These are phyloP conservation scores for Thelephora ganbajun DNA, from an alignment of 768 basidiomycete genomes.

Conservation along the genomic window DNA sequence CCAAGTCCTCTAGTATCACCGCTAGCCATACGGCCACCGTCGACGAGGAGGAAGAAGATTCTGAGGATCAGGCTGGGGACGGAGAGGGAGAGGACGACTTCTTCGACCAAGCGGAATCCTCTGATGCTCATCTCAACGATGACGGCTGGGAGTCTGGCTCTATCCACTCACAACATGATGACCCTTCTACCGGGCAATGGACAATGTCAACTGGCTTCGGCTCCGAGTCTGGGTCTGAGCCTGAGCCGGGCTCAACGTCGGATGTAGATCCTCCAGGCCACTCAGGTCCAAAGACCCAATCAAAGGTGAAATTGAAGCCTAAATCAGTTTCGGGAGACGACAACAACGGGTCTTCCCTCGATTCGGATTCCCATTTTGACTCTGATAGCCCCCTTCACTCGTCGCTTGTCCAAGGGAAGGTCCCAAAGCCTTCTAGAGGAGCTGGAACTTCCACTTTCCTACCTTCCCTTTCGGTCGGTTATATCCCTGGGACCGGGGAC, in stretches of 20 bases:
- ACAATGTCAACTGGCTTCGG: not conserved
- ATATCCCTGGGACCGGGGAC: constrained; percentile 63
- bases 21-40: constrained; percentile 42
- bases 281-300: constrained; percentile 1
- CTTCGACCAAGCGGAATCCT: constrained; percentile 2
- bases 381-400: not conserved
- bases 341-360: not conserved
- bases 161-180: constrained; percentile 8
- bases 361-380: constrained; percentile 11
- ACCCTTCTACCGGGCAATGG: too few species aligned
- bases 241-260: constrained; percentile 8
- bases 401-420: too few species aligned
- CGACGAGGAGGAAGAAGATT: constrained; percentile 11
- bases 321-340: not conserved
- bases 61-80: constrained; percentile 4
- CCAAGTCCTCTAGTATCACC: constrained; percentile 19
- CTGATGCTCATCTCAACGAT: constrained; percentile 9
- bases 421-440: constrained; percentile 1
- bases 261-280: constrained; percentile 13
- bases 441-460: constrained; percentile 47
- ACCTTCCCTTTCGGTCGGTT: constrained; percentile 81
- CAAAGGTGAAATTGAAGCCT: not conserved
- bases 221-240: constrained; percentile 7
- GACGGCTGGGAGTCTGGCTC: constrained; percentile 21
- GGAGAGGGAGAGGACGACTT: constrained; percentile 1